phyloP scores from a whole-genome alignment of 176 grass and related monocot species.

The Aegilops umbellulata region DNA sequence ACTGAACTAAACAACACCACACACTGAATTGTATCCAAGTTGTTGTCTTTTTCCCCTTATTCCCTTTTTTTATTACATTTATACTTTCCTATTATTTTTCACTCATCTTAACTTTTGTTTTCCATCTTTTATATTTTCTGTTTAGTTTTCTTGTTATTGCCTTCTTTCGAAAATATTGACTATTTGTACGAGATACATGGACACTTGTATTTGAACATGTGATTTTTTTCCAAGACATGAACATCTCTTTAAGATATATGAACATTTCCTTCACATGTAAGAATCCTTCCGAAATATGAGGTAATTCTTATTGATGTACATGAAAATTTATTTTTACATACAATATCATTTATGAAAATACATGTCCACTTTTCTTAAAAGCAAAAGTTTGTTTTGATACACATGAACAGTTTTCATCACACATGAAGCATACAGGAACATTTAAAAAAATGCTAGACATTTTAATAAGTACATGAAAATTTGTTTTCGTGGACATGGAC shows the following conservation, averaged over 20 bases:
- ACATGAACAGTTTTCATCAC: neutral
- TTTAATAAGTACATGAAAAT: neutral
- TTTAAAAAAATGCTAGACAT: neutral
- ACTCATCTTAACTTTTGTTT: no score
- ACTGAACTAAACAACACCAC: no score
- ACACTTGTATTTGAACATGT: no score
- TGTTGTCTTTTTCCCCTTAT: no score
- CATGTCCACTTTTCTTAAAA: neutral
- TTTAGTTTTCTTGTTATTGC: no score
- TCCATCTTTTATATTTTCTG: no score
- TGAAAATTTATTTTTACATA: neutral
- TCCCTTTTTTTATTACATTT: no score
- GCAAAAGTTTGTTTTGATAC: neutral
- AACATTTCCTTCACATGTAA: neutral
- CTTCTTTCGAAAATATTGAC: no score
- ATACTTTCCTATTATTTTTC: no score
- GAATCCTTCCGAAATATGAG: neutral
- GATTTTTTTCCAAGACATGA: no score
- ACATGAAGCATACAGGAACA: neutral
- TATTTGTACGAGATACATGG: no score
- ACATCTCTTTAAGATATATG: neutral
- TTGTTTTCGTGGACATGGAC: neutral
- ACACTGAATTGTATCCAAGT: no score
- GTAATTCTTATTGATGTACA: neutral
- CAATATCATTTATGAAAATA: neutral